Percentiles rank a stretch among this genome's conserved stretches.
phyloP scores from a whole-genome alignment of 2,329 filamentous ascomycete species.

The Colletotrichum spinosum region DNA sequence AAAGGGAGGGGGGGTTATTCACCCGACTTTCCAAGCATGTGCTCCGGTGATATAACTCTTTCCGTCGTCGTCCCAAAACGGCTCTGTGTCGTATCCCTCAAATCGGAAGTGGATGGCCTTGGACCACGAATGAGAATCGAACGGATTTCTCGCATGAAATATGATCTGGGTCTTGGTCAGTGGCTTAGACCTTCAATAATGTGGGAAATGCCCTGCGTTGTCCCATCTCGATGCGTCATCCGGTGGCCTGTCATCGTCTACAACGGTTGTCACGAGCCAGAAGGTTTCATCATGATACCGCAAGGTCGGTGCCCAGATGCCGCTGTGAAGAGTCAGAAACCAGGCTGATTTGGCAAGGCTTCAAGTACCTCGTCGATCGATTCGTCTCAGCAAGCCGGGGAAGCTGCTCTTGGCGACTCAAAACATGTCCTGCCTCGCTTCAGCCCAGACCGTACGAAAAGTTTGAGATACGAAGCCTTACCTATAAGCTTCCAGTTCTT shows the following conservation, averaged over 20 bases:
- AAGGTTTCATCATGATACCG: constrained; percentile 56
- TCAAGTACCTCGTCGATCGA: constrained; percentile 13
- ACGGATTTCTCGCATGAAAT: constrained; percentile 37
- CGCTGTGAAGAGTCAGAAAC: constrained; percentile 44
- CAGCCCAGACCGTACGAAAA: neutral
- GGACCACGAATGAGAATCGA: constrained; percentile 40
- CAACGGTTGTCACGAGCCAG: constrained; percentile 40
- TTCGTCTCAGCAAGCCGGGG: constrained; percentile 44
- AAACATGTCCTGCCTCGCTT: constrained; percentile 48
- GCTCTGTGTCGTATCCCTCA: constrained; percentile 51
- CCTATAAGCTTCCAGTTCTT: constrained; percentile 57
- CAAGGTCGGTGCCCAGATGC: constrained; percentile 61
- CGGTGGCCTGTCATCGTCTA: constrained; percentile 18
- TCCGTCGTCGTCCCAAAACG: constrained; percentile 68
- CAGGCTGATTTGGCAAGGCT: neutral
- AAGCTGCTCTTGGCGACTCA: constrained; percentile 55
- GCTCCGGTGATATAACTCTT: constrained; percentile 57
- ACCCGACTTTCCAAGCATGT: constrained; percentile 50
- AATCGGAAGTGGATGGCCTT: constrained; percentile 42
- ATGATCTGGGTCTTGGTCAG: constrained; percentile 21
- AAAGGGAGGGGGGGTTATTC: constrained; percentile 27
- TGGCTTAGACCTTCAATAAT: neutral
- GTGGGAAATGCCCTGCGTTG: constrained; percentile 43
- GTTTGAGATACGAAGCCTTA: neutral
- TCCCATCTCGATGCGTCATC: constrained; percentile 20